A percentile compares a stretch with the other conserved stretches of the same genome.
phyloP scores from a whole-genome alignment of 768 basidiomycete genomes.

The Boletus sensibilis region DNA sequence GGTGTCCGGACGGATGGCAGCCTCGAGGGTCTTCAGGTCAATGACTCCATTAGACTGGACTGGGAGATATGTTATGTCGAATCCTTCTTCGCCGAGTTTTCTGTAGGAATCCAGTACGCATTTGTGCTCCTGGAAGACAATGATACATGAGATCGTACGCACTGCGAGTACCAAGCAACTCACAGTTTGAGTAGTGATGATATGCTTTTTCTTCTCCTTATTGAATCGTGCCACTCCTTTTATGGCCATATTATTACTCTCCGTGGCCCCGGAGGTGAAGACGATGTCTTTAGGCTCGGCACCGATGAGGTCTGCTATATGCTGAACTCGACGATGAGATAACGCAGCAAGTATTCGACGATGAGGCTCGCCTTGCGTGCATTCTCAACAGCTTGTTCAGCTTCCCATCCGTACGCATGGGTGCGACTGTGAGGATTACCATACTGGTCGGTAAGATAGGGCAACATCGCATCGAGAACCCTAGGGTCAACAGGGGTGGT shows the following conservation, averaged over 20 bases:
- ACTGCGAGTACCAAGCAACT: slow-evolving; percentile 25
- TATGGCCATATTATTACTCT: slow-evolving; percentile 96
- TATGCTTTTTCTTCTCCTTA: slow-evolving; percentile 87
- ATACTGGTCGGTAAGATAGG: slow-evolving; percentile 91
- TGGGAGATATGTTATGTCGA: slow-evolving; percentile 97
- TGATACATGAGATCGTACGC: not conserved
- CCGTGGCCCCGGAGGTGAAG: slow-evolving; percentile 97
- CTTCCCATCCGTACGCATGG: slow-evolving; percentile 99
- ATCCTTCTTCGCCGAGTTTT: slow-evolving; percentile 93
- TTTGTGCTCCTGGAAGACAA: slow-evolving; percentile 82
- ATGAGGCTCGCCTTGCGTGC: slow-evolving; percentile 67
- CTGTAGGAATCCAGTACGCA: slow-evolving; percentile 98
- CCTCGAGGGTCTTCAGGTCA: slow-evolving; percentile 74
- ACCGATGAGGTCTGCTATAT: slow-evolving; percentile 89
- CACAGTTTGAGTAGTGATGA: slow-evolving; percentile 94
- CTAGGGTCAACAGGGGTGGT: slow-evolving; percentile 98
- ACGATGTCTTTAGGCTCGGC: slow-evolving; percentile 95
- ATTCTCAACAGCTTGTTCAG: slow-evolving; percentile 90
- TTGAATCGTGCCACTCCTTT: slow-evolving; percentile 97
- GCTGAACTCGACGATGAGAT: slow-evolving; percentile 41
- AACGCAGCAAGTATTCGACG: not conserved
- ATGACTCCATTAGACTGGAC: slow-evolving; percentile 85
- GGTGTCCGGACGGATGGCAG: slow-evolving; percentile 88
- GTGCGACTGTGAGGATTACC: slow-evolving; percentile 98
- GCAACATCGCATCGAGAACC: slow-evolving; percentile 95